These are phyloP conservation scores for Sporothrix protearum DNA, from an alignment of 2,329 filamentous ascomycete species.

Conservation along the genomic window DNA sequence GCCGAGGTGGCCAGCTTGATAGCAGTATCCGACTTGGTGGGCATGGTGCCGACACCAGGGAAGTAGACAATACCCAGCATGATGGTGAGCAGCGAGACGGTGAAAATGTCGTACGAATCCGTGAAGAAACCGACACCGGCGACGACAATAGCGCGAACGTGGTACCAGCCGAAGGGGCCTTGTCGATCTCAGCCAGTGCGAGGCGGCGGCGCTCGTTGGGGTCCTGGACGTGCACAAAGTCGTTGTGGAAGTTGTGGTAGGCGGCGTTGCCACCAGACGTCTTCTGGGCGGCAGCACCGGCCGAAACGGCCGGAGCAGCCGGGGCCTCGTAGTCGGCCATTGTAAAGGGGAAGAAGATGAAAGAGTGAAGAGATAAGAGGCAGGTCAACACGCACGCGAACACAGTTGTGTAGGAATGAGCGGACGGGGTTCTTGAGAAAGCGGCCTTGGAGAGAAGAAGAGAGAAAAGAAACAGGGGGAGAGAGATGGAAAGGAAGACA, in stretches of 20 bases:
- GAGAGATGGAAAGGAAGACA: neutral
- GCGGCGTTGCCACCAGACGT: slow-evolving; percentile 65
- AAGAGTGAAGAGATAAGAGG: neutral
- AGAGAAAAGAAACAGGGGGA: neutral
- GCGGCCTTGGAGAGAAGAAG: slow-evolving; percentile 20
- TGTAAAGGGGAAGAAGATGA: neutral
- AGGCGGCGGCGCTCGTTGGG: slow-evolving; percentile 75
- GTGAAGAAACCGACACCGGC: slow-evolving; percentile 88
- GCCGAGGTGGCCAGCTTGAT: slow-evolving; percentile 83
- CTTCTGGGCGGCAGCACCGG: slow-evolving; percentile 34
- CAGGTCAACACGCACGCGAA: slow-evolving; percentile 12
- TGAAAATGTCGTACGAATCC: slow-evolving; percentile 75
- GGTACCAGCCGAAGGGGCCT: slow-evolving; percentile 80
- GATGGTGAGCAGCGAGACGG: slow-evolving; percentile 66
- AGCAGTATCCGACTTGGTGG: slow-evolving; percentile 66
- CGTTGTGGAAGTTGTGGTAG: slow-evolving; percentile 68
- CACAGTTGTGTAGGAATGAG: slow-evolving; percentile 6
- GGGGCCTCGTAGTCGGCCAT: slow-evolving; percentile 28
- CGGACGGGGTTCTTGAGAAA: slow-evolving; percentile 13
- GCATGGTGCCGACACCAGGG: slow-evolving; percentile 56
- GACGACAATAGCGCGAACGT: slow-evolving; percentile 71
- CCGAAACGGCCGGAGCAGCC: slow-evolving; percentile 24
- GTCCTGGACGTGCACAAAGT: slow-evolving; percentile 55
- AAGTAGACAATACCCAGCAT: slow-evolving; percentile 81
- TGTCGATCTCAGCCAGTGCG: slow-evolving; percentile 77